Conservation (phyloP, 495 filamentous ascomycete species). For the Xylaria castorea region DNA sequence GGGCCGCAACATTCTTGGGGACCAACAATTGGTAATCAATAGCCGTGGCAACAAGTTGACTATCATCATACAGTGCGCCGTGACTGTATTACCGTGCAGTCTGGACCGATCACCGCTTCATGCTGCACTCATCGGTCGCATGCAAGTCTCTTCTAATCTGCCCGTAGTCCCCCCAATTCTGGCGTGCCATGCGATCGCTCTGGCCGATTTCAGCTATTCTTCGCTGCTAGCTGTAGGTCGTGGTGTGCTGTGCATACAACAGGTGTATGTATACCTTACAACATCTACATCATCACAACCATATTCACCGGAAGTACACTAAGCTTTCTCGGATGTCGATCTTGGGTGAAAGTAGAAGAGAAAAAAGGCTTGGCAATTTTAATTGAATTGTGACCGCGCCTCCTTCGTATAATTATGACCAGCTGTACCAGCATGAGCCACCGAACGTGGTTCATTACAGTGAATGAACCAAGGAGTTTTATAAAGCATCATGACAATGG, state of each 20-base stretch:
- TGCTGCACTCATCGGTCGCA: neutral
- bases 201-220: neutral
- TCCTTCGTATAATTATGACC: neutral
- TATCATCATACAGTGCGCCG: conserved; percentile 10
- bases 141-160: neutral
- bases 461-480: neutral
- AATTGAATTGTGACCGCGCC: neutral
- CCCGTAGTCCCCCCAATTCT: neutral
- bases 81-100: neutral
- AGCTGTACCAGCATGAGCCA: neutral
- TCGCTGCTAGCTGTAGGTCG: neutral
- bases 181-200: neutral
- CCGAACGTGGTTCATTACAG: neutral
- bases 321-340: neutral
- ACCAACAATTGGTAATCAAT: conserved; percentile 15
- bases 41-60: neutral
- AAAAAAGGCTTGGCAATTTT: conserved; percentile 19
- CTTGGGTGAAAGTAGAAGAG: neutral
- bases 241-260: neutral
- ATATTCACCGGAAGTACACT: neutral
- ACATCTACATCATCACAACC: too few species aligned
- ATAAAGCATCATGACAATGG: neutral
- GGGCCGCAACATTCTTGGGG: neutral
- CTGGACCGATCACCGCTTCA: conserved; percentile 6
- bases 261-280: neutral